Base-by-base conservation (phyloP, 495 filamentous ascomycete genomes). In the Viridothelium virens region DNA sequence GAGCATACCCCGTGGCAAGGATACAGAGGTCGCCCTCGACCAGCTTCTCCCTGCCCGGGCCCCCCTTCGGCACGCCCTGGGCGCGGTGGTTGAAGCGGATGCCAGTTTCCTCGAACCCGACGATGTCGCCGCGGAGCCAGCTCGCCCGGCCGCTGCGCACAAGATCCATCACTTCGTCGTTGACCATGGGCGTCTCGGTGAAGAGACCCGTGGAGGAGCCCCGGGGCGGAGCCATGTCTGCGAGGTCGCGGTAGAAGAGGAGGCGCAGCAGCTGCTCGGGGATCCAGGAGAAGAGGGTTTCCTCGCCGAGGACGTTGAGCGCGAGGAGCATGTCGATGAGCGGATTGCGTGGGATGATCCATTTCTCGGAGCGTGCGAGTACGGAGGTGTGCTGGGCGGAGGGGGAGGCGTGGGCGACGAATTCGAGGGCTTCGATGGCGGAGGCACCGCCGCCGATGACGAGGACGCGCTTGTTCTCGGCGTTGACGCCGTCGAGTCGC, bases 161-260 rank as follows among this genome's bases (percentile, higher is more conserved):
- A 72, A 91, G 87, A 39, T 89, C 78, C 72, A 94, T 87, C 36
- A 93, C 83, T 44, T 91, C 86, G 16, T 84, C 86, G 73, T 93
- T 94, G 48, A 92, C 90, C 89, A 94, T 94, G 0, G 91, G 90
- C 1, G 90, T 93, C 38, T 87, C 86, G 16, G 87, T 91, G 74
- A 89, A 96, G 18, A 96, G 76, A 3, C 90, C 89, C 69, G 84
- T 84, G 4, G 82, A 77, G 34, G 38, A 67, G 47, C 67, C 62
- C 25, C 36, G 44, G 0, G 82, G 78, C 0, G 91, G 91, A 0
- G 88, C 83, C n/a, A 93, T 78, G 67, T 91, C 88, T 67, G 86
- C 77, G n/a, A 93, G 81, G 66, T 93, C 90, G 14, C 91, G 87
- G 76, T 94, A 94, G 78, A 96, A 94, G 78, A 92, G 85, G 68